phyloP scores from a whole-genome alignment of 2,329 filamentous ascomycete genomes.

The Elsinoe ampelina region DNA sequence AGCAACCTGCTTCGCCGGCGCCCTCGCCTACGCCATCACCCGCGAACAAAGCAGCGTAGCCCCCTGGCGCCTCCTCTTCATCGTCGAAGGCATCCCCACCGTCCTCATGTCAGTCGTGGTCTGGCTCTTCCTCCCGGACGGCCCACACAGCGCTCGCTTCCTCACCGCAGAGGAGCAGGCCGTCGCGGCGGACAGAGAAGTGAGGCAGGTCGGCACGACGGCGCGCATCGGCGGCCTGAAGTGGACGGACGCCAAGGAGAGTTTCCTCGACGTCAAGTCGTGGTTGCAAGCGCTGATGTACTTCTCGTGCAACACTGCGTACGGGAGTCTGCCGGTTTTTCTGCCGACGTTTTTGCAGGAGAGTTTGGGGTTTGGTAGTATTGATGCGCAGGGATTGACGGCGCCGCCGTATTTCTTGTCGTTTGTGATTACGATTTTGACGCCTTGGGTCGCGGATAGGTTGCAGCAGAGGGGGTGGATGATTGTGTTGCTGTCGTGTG shows the following conservation, averaged over 20 bases:
- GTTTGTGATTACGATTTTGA: slow-evolving; percentile 50
- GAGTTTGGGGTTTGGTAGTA: slow-evolving; percentile 55
- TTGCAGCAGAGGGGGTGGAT: slow-evolving; percentile 54
- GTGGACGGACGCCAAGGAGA: slow-evolving; percentile 39
- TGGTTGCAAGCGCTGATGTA: slow-evolving; percentile 41
- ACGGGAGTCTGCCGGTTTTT: slow-evolving; percentile 42
- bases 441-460: slow-evolving; percentile 57
- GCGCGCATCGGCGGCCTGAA: slow-evolving; percentile 33
- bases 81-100: slow-evolving; percentile 56
- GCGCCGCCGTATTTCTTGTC: slow-evolving; percentile 62
- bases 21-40: slow-evolving; percentile 55
- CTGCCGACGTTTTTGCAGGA: slow-evolving; percentile 35
- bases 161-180: slow-evolving; percentile 49
- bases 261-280: slow-evolving; percentile 31
- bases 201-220: slow-evolving; percentile 44
- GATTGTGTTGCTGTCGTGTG: slow-evolving; percentile 46
- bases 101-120: slow-evolving; percentile 45
- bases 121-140: slow-evolving; percentile 47
- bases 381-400: slow-evolving; percentile 62
- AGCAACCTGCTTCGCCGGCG: slow-evolving; percentile 70
- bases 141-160: slow-evolving; percentile 42
- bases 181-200: slow-evolving; percentile 45
- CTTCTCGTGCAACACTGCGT: slow-evolving; percentile 55
- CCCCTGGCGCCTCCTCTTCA: slow-evolving; percentile 53
- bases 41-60: slow-evolving; percentile 48